phyloP scores from a whole-genome alignment of 2,329 filamentous ascomycete genomes.

The Neodidymelliopsis sp. region DNA sequence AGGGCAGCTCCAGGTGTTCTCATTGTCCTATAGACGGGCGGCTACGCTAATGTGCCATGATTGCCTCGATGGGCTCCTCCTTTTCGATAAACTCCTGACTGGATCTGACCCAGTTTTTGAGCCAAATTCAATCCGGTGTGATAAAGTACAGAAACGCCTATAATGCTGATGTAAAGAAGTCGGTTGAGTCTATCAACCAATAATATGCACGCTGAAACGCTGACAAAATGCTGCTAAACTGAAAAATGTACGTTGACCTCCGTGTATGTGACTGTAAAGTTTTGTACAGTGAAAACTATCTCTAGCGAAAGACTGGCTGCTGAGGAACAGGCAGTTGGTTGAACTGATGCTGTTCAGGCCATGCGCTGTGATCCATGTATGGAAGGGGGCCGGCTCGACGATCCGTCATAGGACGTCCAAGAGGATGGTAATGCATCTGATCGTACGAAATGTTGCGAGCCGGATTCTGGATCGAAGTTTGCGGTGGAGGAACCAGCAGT shows the following conservation, averaged over 20 bases:
- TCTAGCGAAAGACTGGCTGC: constrained; percentile 47
- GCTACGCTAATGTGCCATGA: constrained; percentile 1
- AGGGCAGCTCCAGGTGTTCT: not conserved
- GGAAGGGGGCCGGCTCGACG: constrained; percentile 55
- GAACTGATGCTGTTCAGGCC: constrained; percentile 49
- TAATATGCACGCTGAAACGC: constrained; percentile 50
- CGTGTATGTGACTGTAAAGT: constrained; percentile 17
- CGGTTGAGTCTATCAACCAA: constrained; percentile 26
- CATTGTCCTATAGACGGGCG: constrained; percentile 1
- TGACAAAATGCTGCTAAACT: constrained; percentile 26
- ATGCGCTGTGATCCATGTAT: constrained; percentile 50
- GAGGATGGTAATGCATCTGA: constrained; percentile 61
- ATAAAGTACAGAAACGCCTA: constrained; percentile 29
- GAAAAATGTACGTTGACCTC: constrained; percentile 18
- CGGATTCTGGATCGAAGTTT: constrained; percentile 72
- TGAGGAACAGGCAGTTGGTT: constrained; percentile 49
- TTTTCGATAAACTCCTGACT: not conserved
- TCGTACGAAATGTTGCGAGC: constrained; percentile 54
- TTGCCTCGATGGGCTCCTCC: constrained; percentile 2
- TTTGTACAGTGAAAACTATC: constrained; percentile 5
- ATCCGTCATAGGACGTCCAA: constrained; percentile 56
- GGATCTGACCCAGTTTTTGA: not conserved
- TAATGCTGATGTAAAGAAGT: constrained; percentile 24
- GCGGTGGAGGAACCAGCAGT: constrained; percentile 86
- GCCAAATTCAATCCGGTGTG: not conserved